Conservation (phyloP, 371 early-diverging fungal species). For the Apophysomyces ossiformis region DNA sequence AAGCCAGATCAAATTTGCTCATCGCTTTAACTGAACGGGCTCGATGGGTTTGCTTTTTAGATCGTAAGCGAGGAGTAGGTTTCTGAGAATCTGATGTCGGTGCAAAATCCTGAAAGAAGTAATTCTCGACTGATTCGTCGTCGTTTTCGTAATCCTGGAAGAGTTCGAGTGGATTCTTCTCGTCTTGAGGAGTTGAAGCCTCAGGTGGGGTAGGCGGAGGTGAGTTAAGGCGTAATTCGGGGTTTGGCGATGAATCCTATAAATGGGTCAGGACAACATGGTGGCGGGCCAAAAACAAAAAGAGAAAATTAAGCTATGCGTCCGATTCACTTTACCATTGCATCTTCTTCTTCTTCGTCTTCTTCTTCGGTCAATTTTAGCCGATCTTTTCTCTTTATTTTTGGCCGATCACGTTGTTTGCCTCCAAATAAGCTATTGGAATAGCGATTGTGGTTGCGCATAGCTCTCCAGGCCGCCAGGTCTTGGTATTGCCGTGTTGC, state of each 20-base stretch:
- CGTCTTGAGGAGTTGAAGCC: conserved; percentile 8
- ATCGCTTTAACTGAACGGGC: not conserved
- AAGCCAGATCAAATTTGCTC: conserved; percentile 33
- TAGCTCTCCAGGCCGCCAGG: conserved; percentile 36
- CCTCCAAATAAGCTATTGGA: conserved; percentile 43
- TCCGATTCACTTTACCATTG: not conserved
- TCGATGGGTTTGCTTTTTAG: conserved; percentile 12
- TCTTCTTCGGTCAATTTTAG: not conserved
- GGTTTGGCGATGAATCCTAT: conserved; percentile 1
- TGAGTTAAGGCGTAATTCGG: conserved; percentile 7
- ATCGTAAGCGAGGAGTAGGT: not conserved
- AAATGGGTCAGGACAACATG: conserved; percentile 10
- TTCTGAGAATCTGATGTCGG: conserved; percentile 11
- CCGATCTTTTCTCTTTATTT: not conserved
- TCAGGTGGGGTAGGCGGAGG: conserved; percentile 13
- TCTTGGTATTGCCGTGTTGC: conserved; percentile 32
- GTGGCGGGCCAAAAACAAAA: not conserved
- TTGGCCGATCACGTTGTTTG: conserved; percentile 35
- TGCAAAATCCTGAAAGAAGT: conserved; percentile 48
- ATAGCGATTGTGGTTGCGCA: conserved; percentile 31
- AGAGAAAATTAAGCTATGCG: not conserved
- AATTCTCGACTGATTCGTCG: conserved; percentile 34
- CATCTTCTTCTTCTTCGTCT: too few relatives aligned
- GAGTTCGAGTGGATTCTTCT: not conserved
- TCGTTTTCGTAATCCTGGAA: conserved; percentile 32